A percentile compares a stretch with the other conserved stretches of the same genome.
Evolutionary conservation across 2,329 filamentous ascomycete species (phyloP).

Genomic region (Cladorrhinum sp.): DNA sequence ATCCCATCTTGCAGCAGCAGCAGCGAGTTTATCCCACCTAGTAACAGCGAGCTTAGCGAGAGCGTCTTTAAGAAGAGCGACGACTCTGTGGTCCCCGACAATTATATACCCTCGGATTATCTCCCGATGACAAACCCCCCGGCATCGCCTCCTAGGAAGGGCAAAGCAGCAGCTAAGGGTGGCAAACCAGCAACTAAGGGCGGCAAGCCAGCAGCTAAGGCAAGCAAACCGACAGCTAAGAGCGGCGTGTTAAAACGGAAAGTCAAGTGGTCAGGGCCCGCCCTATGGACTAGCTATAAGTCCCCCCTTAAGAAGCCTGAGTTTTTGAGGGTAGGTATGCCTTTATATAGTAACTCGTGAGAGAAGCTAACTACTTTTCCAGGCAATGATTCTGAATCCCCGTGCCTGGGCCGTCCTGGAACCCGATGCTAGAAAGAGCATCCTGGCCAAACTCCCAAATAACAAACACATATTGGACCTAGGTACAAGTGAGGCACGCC

Average conservation of each 20-base stretch:
- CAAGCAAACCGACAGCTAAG: too few species aligned
- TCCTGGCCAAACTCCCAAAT: slow-evolving; percentile 39
- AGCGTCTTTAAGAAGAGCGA: too few species aligned
- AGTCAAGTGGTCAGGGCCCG: background rate
- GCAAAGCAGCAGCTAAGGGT: background rate
- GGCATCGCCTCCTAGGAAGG: background rate
- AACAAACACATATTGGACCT: slow-evolving; percentile 31
- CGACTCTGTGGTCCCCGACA: too few species aligned
- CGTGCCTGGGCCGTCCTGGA: slow-evolving; percentile 39
- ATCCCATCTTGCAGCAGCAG: too few species aligned
- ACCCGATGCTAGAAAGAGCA: slow-evolving; percentile 31
- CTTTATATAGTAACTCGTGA: background rate
- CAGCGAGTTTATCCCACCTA: too few species aligned
- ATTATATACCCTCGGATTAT: too few species aligned
- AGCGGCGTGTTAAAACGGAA: background rate
- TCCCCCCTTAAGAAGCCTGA: background rate
- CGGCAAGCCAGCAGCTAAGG: background rate
- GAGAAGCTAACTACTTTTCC: slow-evolving; percentile 10
- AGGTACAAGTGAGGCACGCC: slow-evolving; percentile 34
- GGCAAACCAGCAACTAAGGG: too few species aligned
- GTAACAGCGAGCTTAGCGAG: too few species aligned
- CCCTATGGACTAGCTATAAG: background rate
- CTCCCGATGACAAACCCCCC: slow-evolving; percentile 10
- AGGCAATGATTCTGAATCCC: slow-evolving; percentile 38
- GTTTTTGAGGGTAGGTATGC: slow-evolving; percentile 6